Evolutionary conservation across 371 early-diverging fungal species (phyloP), one percentile per base, ranked within the genome.

Genomic region (Lichtheimia ramosa): DNA sequence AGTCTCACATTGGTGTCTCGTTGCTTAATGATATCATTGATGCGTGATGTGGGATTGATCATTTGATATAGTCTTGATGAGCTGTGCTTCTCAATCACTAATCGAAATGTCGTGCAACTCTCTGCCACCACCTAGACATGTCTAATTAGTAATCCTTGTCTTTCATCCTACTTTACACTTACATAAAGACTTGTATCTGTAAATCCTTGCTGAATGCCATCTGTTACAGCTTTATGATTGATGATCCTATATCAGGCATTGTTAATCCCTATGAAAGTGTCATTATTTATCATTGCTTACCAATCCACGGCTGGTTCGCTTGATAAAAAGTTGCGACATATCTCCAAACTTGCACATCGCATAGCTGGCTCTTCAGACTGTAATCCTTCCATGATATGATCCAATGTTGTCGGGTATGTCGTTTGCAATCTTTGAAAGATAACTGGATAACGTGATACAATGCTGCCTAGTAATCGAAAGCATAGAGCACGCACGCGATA

Each of bases 181-280:
- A 65, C 78, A 63, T 68, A 77, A 20, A 53, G 63, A 43, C 75
- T 77, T 23, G 68, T 57, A 28, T 77, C 78, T 21, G 67, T 42
- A 20, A 74, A 42, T 3, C 64, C 62, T 28, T 53, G 50, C 2
- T 68, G 54, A n/a, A 71, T 74, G 5, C 61, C 59, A 15, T 48
- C 48, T 21, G 60, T 60, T 28, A 58, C 56, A 14, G 67, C 25
- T 16, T 70, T 52, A 25, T 70, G 61, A 5, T 68, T n/a, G 10
- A 62, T 48, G n/a, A 72, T 24, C 72, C 75, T 69, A 41, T n/a
- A 27, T 34, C 10, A 34, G 2, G 34, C 34, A 34, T 34, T 8
- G 34, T 34, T 34, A 34, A 34, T 34, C 34, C 10, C 34, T 34
- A 8, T 8, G 0, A 10, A 8, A 10, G 34, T 34, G 34, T 34